Base-by-base conservation (phyloP, 2,329 filamentous ascomycete genomes). In the Colletotrichum brevisporum region DNA sequence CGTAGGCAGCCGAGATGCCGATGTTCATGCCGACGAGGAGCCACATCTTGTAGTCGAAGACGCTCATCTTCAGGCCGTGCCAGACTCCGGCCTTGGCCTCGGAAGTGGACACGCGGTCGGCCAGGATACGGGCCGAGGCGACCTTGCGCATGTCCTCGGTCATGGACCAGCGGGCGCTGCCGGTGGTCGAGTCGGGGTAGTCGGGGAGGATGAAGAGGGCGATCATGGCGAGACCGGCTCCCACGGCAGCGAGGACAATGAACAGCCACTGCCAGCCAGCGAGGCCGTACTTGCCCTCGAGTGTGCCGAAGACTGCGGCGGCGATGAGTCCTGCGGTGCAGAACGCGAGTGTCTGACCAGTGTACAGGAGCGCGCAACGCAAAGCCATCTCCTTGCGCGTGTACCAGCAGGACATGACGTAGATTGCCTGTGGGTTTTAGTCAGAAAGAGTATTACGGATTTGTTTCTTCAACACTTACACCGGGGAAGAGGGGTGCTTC, bases 241-340 rank as follows among this genome's bases (percentile, higher is more conserved):
- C 74, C 4, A 71, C 69, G 16, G 67, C 47, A 2, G 71, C 80
- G 48, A 82, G 76, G 5, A 83, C 75, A 18, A 83, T 79, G 61
- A 82, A 83, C 0, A 83, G 73, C 81, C 81, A 83, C 63, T 77
- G 62, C 82, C 82, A 83, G 1, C 79, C 81, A 13, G 73, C 73
- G 13, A 83, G 69, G 1, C 80, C 79, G 18, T 70, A 63, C 2
- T 57, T 63, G 0, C 70, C 70, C 13, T 74, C 73, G 2, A 75
- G 73, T 0, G 67, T 71, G 0, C 73, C 68, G 1, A 73, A 72
- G 3, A 75, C 69, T 0, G 72, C 74, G 2, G 75, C 75, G 0
- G 75, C 75, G 36, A 76, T 74, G 1, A 76, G 70, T 2, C 75
- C 74, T 0, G 75, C 73, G 9, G 71, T 71, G 12, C 71, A 74